These are phyloP conservation scores for Russula virescens DNA, from an alignment of 768 basidiomycete species.

Conservation along the genomic window DNA sequence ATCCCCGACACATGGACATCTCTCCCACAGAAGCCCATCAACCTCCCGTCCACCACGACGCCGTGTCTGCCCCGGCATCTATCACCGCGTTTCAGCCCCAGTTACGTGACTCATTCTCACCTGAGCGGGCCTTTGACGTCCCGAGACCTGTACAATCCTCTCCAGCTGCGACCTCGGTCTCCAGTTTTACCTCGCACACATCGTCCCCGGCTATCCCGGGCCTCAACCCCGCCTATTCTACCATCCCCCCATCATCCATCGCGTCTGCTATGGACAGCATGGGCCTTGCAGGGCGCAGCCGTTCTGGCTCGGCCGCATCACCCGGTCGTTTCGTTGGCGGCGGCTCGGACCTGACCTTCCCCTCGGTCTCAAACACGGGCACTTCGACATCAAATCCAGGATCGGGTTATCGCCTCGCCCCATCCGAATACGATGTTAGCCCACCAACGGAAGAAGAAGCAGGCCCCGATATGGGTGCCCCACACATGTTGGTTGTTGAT, in stretches of 20 bases:
- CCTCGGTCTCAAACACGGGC: constrained; percentile 26
- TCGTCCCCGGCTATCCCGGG: constrained; percentile 33
- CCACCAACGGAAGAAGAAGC: constrained; percentile 26
- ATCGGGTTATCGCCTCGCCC: constrained; percentile 29
- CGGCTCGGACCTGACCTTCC: constrained; percentile 29
- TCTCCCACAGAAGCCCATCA: constrained; percentile 22
- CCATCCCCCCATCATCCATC: constrained; percentile 31
- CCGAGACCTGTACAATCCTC: constrained; percentile 31
- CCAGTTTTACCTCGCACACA: constrained; percentile 31
- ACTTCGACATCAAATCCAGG: constrained; percentile 28
- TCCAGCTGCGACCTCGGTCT: constrained; percentile 31
- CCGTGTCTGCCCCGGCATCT: constrained; percentile 8
- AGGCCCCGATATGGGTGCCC: constrained; percentile 36
- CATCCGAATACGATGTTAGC: constrained; percentile 25
- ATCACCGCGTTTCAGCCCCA: constrained; percentile 17
- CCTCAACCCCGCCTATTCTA: constrained; percentile 29
- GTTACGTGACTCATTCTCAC: constrained; percentile 13
- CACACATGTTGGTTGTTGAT: constrained; percentile 46
- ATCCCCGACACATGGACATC: constrained; percentile 28
- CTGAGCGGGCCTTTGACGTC: constrained; percentile 23
- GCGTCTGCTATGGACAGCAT: constrained; percentile 33
- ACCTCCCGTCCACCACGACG: constrained; percentile 11
- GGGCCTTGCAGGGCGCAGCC: constrained; percentile 26
- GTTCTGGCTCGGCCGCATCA: constrained; percentile 33
- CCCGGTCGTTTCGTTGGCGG: constrained; percentile 27